A percentile compares a stretch with the other conserved stretches of the same genome.
Evolutionary conservation across 768 basidiomycete species (phyloP).

Genomic region (Boletus rubescentipes): DNA sequence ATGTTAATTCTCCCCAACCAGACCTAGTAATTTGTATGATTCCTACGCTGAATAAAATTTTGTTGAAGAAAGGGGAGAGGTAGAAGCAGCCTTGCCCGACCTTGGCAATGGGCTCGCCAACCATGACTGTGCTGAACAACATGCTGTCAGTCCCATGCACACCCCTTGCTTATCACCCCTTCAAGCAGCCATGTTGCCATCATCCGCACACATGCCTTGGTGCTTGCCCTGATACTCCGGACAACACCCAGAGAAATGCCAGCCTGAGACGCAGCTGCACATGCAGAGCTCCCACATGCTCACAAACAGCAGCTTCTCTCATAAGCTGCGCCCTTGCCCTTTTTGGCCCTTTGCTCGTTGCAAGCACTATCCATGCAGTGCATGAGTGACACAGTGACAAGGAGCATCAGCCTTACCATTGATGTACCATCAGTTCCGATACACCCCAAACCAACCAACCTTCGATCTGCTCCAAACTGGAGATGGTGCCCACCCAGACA

Average conservation of each 20-base stretch:
- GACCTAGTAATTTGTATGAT: conserved; percentile 40
- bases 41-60: conserved; percentile 60
- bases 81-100: conserved; percentile 66
- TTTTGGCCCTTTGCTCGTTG: too few species aligned
- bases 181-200: too few species aligned
- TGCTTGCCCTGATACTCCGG: too few species aligned
- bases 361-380: conserved; percentile 42
- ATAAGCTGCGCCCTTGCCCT: too few species aligned
- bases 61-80: conserved; percentile 49
- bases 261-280: too few species aligned
- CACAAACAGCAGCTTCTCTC: too few species aligned
- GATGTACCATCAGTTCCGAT: conserved; percentile 50
- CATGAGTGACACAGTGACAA: too few species aligned
- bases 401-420: too few species aligned
- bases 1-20: conserved; percentile 55
- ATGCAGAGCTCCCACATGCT: too few species aligned
- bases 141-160: conserved; percentile 43
- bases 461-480: conserved; percentile 46
- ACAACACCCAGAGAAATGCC: too few species aligned
- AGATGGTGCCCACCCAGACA: conserved; percentile 42
- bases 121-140: conserved; percentile 65
- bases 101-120: conserved; percentile 67
- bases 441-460: conserved; percentile 49
- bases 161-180: too few species aligned
- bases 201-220: too few species aligned